Evolutionary conservation across 1,284 basidiomycete species (phyloP), one percentile per base, ranked within the genome.

Genomic region (Phellinidium pouzarii): DNA sequence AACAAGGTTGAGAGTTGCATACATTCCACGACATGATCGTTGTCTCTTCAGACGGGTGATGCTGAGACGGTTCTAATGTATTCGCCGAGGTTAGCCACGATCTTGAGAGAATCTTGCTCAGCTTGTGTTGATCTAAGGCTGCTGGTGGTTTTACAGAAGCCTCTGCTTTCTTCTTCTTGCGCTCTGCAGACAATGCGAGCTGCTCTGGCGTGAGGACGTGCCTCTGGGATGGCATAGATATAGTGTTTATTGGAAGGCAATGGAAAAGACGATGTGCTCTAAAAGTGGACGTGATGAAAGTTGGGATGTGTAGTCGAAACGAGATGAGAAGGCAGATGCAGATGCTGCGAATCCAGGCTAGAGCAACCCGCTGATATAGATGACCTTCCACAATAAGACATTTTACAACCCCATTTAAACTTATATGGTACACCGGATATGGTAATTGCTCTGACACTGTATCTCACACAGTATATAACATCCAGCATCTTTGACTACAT

Each of bases 21-120:
- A 89, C 86, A 72, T 91, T 91, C 87, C 87, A 91, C 11, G 83
- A 83, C 71, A 87, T 72, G 51, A 91, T 64, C 62, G 73, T 84
- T 51, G 80, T 56, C 20, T 62, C 62, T 37, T 61, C 63, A 17
- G 59, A 50, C 11, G 26, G 22, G 12, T 26, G 31, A 11, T 31
- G 14, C 23, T 23, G 40, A 34, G 31, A 34, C n/a, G 26, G 8
- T 7, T 11, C 12, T 50, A 58, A 40, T 19, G 60, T 48, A 23
- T 57, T 58, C 43, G 56, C 59, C 26, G 78, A 61, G 5, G 68
- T 59, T 41, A 81, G 59, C 84, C 85, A 88, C 54, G 68, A 66
- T 48, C 86, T 71, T 36, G 69, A 50, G 9, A 78, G 54, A 34
- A 83, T 76, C 29, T 57, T 60, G 37, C 65, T 67, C 37, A 65